Evolutionary conservation across 345 rosid species (phyloP).

Genomic region (Hibiscus mutabilis): DNA sequence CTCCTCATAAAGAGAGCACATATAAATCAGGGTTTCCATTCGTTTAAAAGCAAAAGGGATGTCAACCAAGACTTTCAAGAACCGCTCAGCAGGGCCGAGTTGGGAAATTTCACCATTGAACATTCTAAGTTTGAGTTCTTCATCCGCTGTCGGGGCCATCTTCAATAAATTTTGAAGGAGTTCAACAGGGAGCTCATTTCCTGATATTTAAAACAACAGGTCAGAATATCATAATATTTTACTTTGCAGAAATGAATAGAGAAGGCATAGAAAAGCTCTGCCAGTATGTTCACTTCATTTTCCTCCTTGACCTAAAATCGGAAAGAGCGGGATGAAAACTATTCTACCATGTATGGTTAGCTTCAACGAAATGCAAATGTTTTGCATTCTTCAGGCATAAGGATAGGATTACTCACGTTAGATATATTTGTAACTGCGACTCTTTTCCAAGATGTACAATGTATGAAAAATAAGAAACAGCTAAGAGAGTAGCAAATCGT

Average conservation of each 20-base stretch:
- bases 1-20: conserved; percentile 83
- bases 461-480: neutral
- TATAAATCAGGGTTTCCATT: conserved; percentile 77
- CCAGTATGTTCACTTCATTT: neutral
- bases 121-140: conserved; percentile 92
- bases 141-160: conserved; percentile 93
- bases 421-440: neutral
- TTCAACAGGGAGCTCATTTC: conserved; percentile 87
- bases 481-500: neutral
- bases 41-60: conserved; percentile 90
- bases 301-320: neutral
- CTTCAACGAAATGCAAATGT: neutral
- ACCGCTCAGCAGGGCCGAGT: conserved; percentile 89
- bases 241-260: neutral
- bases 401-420: neutral
- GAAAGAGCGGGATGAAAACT: neutral
- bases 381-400: neutral
- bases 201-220: conserved; percentile 36
- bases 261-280: neutral
- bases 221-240: conserved; percentile 8
- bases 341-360: neutral
- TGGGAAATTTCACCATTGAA: conserved; percentile 65
- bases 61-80: conserved; percentile 70
- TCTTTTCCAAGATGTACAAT: neutral
- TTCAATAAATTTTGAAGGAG: conserved; percentile 74